Evolutionary conservation across 192 early-diverging fungal genomes (phyloP).

Genomic region (Chytriomyces hyalinus): DNA sequence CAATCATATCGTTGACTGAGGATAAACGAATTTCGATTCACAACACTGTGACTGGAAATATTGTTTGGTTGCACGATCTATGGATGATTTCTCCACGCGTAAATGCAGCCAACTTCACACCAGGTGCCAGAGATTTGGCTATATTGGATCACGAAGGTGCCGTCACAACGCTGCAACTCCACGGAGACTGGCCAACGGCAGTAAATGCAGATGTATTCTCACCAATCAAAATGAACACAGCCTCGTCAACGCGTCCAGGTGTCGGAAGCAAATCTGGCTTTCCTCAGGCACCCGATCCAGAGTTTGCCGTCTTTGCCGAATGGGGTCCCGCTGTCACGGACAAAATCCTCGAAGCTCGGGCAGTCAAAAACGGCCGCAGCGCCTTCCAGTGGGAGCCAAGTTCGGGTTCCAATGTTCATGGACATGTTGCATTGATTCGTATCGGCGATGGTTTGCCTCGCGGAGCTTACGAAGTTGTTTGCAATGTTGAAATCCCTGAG

Average conservation of each 20-base stretch:
- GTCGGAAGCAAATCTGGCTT: slow-evolving; percentile 26
- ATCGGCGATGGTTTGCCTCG: slow-evolving; percentile 34
- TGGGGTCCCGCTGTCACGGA: slow-evolving; percentile 22
- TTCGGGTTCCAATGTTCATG: slow-evolving; percentile 32
- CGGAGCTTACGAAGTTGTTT: slow-evolving; percentile 39
- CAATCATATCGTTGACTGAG: slow-evolving; percentile 36
- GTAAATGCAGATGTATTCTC: slow-evolving; percentile 32
- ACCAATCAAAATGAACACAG: background rate
- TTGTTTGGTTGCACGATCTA: slow-evolving; percentile 40
- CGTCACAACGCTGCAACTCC: slow-evolving; percentile 22
- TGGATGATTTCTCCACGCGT: slow-evolving; percentile 37
- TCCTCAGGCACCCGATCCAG: slow-evolving; percentile 35
- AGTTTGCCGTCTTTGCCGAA: slow-evolving; percentile 30
- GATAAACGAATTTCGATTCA: slow-evolving; percentile 39
- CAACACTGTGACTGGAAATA: slow-evolving; percentile 41
- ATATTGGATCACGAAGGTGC: slow-evolving; percentile 37
- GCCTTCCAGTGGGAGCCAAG: slow-evolving; percentile 33
- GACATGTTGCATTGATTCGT: slow-evolving; percentile 39
- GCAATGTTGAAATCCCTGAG: slow-evolving; percentile 36
- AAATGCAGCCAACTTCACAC: slow-evolving; percentile 22
- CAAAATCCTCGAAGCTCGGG: slow-evolving; percentile 12
- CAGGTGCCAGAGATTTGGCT: slow-evolving; percentile 26
- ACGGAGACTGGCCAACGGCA: slow-evolving; percentile 40
- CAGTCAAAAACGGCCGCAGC: slow-evolving; percentile 21
- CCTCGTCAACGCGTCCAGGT: slow-evolving; percentile 19